These are phyloP conservation scores for Thermothelomyces thermophilus DNA, from an alignment of 2,329 filamentous ascomycete species.

Conservation along the genomic window DNA sequence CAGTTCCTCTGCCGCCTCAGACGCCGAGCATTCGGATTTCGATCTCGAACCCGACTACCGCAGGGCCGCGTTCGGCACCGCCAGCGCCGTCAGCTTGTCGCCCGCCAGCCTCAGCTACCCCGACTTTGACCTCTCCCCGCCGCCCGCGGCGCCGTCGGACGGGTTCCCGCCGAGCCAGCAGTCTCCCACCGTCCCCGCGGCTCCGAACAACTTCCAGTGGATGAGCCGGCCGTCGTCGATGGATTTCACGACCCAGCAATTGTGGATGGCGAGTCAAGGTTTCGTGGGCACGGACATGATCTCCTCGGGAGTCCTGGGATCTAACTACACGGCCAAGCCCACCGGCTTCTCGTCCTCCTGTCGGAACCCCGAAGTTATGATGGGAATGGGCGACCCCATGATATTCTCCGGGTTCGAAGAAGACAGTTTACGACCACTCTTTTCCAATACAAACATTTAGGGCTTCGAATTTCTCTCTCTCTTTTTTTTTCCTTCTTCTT, in stretches of 20 bases:
- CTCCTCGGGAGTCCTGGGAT: slow-evolving; percentile 36
- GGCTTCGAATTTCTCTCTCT: background rate
- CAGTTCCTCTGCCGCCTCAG: slow-evolving; percentile 41
- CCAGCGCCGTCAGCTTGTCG: slow-evolving; percentile 41
- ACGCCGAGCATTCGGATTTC: slow-evolving; percentile 49
- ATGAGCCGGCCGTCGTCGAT: slow-evolving; percentile 7
- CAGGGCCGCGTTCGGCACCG: slow-evolving; percentile 39
- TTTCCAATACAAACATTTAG: background rate
- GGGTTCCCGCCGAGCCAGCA: slow-evolving; percentile 11
- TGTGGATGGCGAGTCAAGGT: slow-evolving; percentile 8
- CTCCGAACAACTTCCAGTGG: slow-evolving; percentile 3
- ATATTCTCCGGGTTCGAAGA: slow-evolving; percentile 49
- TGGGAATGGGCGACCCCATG: slow-evolving; percentile 53
- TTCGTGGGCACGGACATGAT: slow-evolving; percentile 1
- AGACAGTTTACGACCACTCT: slow-evolving; percentile 33
- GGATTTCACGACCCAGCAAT: slow-evolving; percentile 6
- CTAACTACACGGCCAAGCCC: slow-evolving; percentile 50
- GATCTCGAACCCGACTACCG: slow-evolving; percentile 51
- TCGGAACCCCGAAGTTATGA: slow-evolving; percentile 49
- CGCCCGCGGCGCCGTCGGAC: slow-evolving; percentile 27
- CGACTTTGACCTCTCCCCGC: slow-evolving; percentile 27
- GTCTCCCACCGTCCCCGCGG: slow-evolving; percentile 8
- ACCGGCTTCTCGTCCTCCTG: slow-evolving; percentile 42
- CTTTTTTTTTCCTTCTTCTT: background rate
- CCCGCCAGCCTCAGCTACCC: slow-evolving; percentile 47